A percentile compares a stretch with the other conserved stretches of the same genome.
phyloP scores from a whole-genome alignment of 2,329 filamentous ascomycete genomes.

The Colletotrichum sansevieriae region DNA sequence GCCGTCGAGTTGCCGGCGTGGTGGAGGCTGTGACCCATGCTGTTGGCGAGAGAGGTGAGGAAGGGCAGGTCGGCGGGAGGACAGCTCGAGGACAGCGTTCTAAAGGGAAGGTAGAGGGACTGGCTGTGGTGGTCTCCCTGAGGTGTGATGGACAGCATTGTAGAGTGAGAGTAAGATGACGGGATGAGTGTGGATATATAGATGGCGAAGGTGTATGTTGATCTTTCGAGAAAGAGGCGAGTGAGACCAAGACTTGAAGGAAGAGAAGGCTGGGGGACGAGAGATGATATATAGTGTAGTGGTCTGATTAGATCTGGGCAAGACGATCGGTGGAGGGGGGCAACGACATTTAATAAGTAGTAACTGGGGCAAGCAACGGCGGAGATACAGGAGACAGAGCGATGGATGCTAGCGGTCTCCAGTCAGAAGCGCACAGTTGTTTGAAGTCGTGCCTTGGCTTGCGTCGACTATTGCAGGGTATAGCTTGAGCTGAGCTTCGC shows the following conservation, averaged over 20 bases:
- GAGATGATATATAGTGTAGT: conserved; percentile 40
- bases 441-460: conserved; percentile 42
- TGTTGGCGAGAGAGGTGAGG: conserved; percentile 38
- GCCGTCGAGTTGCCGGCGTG: conserved; percentile 44
- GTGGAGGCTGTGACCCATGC: conserved; percentile 37
- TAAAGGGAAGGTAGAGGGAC: conserved; percentile 38
- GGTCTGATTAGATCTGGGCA: conserved; percentile 28
- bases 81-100: conserved; percentile 26
- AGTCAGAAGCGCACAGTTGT: conserved; percentile 40
- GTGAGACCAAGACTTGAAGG: not conserved
- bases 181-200: conserved; percentile 27
- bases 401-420: conserved; percentile 31
- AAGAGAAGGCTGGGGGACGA: conserved; percentile 29
- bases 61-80: conserved; percentile 36
- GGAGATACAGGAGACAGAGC: conserved; percentile 26
- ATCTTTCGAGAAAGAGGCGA: conserved; percentile 31
- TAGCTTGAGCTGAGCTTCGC: conserved; percentile 30
- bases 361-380: conserved; percentile 24
- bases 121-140: conserved; percentile 41
- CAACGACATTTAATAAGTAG: conserved; percentile 33
- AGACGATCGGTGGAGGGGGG: conserved; percentile 26
- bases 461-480: conserved; percentile 33
- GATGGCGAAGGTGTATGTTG: conserved; percentile 29
- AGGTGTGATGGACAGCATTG: conserved; percentile 43
- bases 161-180: conserved; percentile 14